Conservation (phyloP, 1,139 yeast species). For the Geotrichum fermentans region DNA sequence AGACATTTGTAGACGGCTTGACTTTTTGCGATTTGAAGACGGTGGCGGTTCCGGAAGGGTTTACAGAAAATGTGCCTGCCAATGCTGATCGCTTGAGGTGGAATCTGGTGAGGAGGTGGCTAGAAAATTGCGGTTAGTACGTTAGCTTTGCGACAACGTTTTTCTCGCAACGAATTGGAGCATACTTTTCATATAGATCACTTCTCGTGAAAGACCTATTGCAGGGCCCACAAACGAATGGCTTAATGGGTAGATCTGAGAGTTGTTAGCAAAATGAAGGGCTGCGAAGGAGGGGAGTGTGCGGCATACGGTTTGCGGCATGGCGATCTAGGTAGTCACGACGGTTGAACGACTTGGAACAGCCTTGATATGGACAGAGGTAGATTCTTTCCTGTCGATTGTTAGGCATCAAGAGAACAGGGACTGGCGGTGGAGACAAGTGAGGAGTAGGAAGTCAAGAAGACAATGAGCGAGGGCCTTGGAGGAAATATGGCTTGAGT, state of each 20-base stretch:
- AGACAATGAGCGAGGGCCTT: too few relatives aligned
- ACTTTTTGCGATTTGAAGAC: conserved; percentile 4
- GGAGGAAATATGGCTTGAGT: too few relatives aligned
- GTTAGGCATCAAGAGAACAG: background rate
- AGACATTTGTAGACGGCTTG: background rate
- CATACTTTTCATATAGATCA: conserved; percentile 35
- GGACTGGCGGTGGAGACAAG: too few relatives aligned
- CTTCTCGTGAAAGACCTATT: conserved; percentile 31
- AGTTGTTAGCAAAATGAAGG: background rate
- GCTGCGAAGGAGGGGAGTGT: background rate
- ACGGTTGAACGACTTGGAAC: conserved; percentile 37
- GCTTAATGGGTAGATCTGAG: conserved; percentile 19
- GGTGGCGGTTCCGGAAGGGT: background rate
- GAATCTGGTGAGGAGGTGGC: conserved; percentile 28
- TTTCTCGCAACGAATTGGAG: background rate
- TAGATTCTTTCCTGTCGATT: conserved; percentile 21
- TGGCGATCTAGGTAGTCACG: conserved; percentile 39
- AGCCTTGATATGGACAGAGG: conserved; percentile 34
- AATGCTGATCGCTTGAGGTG: conserved; percentile 29
- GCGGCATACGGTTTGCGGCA: conserved; percentile 34
- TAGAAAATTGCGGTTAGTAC: conserved; percentile 26
- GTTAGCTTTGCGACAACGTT: background rate
- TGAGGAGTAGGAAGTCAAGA: too few relatives aligned
- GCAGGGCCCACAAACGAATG: conserved; percentile 18
- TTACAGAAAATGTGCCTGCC: background rate